Evolutionary conservation across 2,329 filamentous ascomycete species (phyloP).

Genomic region (Aciculosporium take): DNA sequence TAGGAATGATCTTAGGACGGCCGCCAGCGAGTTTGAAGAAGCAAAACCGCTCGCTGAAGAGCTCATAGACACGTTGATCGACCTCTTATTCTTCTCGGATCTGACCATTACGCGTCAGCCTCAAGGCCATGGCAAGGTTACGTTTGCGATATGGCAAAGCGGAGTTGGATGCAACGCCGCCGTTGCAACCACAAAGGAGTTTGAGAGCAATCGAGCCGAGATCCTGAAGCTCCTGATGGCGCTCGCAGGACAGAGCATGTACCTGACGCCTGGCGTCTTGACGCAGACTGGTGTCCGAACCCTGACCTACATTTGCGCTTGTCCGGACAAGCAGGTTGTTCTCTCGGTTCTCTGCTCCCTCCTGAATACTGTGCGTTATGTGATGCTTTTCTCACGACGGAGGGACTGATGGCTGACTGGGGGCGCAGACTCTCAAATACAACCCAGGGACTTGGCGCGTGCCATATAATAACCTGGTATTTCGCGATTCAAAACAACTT

Average conservation of each 20-base stretch:
- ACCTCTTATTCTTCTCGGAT: conserved; percentile 81
- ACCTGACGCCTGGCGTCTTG: conserved; percentile 65
- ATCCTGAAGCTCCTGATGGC: conserved; percentile 76
- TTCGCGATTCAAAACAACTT: conserved; percentile 79
- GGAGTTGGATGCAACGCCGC: conserved; percentile 90
- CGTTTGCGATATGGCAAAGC: conserved; percentile 94
- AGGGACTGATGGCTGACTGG: conserved; percentile 3
- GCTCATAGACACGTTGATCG: conserved; percentile 76
- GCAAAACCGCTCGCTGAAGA: conserved; percentile 83
- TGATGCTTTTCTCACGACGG: too few relatives aligned
- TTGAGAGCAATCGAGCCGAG: conserved; percentile 86
- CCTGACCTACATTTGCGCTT: conserved; percentile 79
- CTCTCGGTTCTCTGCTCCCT: conserved; percentile 83
- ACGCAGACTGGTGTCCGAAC: conserved; percentile 72
- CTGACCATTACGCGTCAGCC: conserved; percentile 68
- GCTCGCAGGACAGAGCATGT: conserved; percentile 83
- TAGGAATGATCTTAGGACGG: conserved; percentile 29
- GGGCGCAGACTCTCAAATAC: conserved; percentile 71
- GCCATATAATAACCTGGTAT: conserved; percentile 83
- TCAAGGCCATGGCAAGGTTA: conserved; percentile 63
- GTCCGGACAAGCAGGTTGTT: conserved; percentile 79
- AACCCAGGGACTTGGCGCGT: conserved; percentile 90
- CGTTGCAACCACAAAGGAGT: conserved; percentile 76
- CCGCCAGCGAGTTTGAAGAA: conserved; percentile 57
- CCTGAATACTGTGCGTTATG: conserved; percentile 63